Percentiles rank a stretch among this genome's conserved stretches.
Conservation (phyloP, 192 early-diverging fungal species). For the Irineochytrium annulatum region DNA sequence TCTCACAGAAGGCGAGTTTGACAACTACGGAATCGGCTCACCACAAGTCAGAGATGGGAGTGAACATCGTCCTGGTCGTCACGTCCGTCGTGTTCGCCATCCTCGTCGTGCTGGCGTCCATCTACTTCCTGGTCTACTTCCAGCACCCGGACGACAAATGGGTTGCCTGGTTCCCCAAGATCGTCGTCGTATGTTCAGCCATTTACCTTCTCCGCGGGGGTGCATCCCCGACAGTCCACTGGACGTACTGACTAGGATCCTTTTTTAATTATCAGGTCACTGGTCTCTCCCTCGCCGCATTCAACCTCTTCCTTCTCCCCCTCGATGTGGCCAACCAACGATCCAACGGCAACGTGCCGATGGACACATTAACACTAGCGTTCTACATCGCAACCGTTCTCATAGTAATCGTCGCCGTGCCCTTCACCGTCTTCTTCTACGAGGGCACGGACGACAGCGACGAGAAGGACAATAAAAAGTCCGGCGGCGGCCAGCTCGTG, state of each 20-base stretch:
- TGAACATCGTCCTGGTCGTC: constrained; percentile 49
- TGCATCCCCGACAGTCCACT: not conserved
- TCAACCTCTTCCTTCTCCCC: constrained; percentile 57
- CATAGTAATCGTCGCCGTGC: constrained; percentile 45
- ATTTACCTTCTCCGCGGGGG: not conserved
- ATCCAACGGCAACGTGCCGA: constrained; percentile 43
- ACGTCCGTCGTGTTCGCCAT: constrained; percentile 51
- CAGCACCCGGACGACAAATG: constrained; percentile 65
- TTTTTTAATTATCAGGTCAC: constrained; percentile 28
- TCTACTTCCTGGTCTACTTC: constrained; percentile 64
- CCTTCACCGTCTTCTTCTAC: constrained; percentile 63
- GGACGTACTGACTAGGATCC: not conserved
- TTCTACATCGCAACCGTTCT: constrained; percentile 47
- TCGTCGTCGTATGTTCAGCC: constrained; percentile 47
- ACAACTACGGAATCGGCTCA: no score
- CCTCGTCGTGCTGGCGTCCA: constrained; percentile 44
- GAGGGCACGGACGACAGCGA: constrained; percentile 54
- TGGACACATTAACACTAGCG: constrained; percentile 41
- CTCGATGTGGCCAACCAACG: constrained; percentile 61
- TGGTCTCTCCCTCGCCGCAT: constrained; percentile 42
- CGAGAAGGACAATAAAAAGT: constrained; percentile 40
- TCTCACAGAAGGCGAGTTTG: no score
- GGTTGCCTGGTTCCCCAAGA: constrained; percentile 64
- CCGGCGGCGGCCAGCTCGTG: constrained; percentile 24
- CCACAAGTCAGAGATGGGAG: no score